Evolutionary conservation across 2,329 filamentous ascomycete species (phyloP), one percentile per base, ranked within the genome.

Genomic region (Rutstroemia sp.): DNA sequence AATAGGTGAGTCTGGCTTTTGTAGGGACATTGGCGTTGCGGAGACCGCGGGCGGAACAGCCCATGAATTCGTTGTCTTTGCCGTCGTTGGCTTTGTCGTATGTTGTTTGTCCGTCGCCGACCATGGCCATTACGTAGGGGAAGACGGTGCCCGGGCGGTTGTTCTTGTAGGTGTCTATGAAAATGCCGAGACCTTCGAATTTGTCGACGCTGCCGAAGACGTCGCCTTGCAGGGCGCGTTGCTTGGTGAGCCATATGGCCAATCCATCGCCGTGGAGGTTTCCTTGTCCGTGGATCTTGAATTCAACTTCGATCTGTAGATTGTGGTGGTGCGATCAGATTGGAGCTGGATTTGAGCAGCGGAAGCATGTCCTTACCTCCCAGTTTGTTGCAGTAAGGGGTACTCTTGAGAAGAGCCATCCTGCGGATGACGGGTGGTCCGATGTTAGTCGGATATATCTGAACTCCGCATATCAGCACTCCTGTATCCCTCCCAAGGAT

Each of bases 161-260:
- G 78, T 99, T 99, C 84, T 99, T 99, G 80, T 99, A 99, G 46
- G 94, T 99, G 71, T 99, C 94, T 75, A 99, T 83, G 77, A 71
- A 97, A 72, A 99, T 81, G 54, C 91, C 94, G 48, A 99, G 80
- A 4, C 94, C 94, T 72, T 99, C 92, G 66, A 97, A 99, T 62
- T 83, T 83, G 74, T 99, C 92, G 30, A 80, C 78, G 64, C 86
- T 86, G 51, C 94, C 94, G 72, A 99, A 99, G 39, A 99, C 92
- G 10, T 84, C 80, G 16, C 94, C 94, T 58, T 78, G 74, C 65
- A 86, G 81, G 34, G 83, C 92, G 62, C 94, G 89, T 73, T 96
- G 86, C 74, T 95, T 95, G 64, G 92, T 97, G 68, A 99, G 81
- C 94, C 94, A 99, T 82, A 99, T 87, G 62, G 94, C 94, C 74